Base-by-base conservation (phyloP, 2,329 filamentous ascomycete species). In the Westerdykella aurantiaca region DNA sequence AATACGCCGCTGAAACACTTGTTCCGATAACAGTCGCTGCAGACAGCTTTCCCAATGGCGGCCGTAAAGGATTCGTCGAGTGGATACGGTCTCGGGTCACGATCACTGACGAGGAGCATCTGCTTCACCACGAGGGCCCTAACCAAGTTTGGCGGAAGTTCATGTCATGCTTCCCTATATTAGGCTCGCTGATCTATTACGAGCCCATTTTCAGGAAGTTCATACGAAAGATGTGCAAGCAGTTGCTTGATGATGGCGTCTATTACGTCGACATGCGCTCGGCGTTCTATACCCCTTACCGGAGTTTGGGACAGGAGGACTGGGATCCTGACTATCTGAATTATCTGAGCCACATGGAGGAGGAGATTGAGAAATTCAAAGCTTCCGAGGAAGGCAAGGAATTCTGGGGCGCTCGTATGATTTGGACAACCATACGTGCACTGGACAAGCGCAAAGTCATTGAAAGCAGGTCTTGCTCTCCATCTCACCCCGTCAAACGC, bases 131-230 rank as follows among this genome's bases (percentile, higher is more conserved):
- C 57, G 83, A 90, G 56, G 88, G 90, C 2, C 76, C 89, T 13
- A 83, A 93, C 63, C 84, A 84, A 41, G 83, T 95, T 43, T 96
- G 90, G 89, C 71, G 75, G 18, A 90, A 93, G 60, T 95, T 96
- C 68, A 72, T 70, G 39, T 80, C 78, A 37, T 85, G 83, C 48
- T 95, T 96, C 67, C 69, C 76, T 2, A 79, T 91, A 4, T 75
- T 91, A 37, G 79, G 80, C 34, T 83, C 81, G 13, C 78, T 69
- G 41, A 76, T 95, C 39, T 86, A 85, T 68, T 95, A 96, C 68
- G 91, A 96, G 68, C 90, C 90, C 12, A 87, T 97, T 50, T 91
- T 87, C 69, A 81, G 88, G 18, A 73, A 74, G 14, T 94, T 88
- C 58, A 70, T 96, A 47, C 80, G 78, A 22, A 77, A 80, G 17